Evolutionary conservation across 2,329 filamentous ascomycete genomes (phyloP), one percentile per base, ranked within the genome.

Genomic region (Paraphaeosphaeria sporulosa): DNA sequence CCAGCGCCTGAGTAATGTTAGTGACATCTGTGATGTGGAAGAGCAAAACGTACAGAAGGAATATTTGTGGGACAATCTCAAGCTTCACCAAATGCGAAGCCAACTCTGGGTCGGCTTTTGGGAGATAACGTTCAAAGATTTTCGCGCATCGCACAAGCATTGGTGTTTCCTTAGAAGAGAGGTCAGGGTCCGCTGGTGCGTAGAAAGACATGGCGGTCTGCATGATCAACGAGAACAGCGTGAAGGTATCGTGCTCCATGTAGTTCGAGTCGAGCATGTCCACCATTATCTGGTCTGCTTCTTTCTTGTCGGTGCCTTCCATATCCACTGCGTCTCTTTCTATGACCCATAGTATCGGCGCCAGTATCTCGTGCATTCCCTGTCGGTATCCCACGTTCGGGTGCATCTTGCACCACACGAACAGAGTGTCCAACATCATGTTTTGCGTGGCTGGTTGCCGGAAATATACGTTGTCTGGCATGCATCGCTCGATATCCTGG

Each of bases 291-390:
- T 60, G 58, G 13, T 74, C 71, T 8, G 71, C 68, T 2, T 73
- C 72, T n/a, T 57, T 60, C 10, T 43, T 43, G 12, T 70, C 62
- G 17, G 57, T 71, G 58, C 68, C 71, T 10, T 61, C 61, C 10
- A 64, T 46, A 55, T 91, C 85, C 53, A 97, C 82, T 7, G 94
- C 90, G 79, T 99, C 95, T 68, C 89, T 85, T 67, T 94, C 88
- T 6, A 98, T 81, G 1, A 93, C 91, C 85, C 93, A 93, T 7
- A 97, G 82, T 40, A 99, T 88, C 0, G 95, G 94, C 0, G 95
- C 95, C 15, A 98, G 83, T 46, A 99, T 83, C 79, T 99, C 95
- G 75, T 99, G 95, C 94, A 99, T 99, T 12, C 95, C 95, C 80
- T 99, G 95, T n/a, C 95, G 88, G 75, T 99, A 99, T 17, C 93